phyloP scores from a whole-genome alignment of 805 yeast species.

The Monosporozyma aerobia region DNA sequence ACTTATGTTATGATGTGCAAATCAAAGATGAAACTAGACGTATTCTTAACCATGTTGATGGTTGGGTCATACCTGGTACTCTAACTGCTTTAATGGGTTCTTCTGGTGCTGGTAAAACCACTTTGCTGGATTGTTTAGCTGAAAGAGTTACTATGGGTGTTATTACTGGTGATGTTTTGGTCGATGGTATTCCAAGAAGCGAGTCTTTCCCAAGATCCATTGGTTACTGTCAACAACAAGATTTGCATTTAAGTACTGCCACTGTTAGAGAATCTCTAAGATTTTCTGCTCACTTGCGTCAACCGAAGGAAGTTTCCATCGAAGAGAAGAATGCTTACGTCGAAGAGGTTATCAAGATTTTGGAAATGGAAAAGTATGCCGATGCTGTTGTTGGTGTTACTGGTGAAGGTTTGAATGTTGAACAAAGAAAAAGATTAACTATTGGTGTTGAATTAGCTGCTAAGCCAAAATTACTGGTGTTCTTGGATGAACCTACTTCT shows the following conservation, averaged over 20 bases:
- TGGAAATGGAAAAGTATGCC: constrained; percentile 56
- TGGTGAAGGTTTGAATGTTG: constrained; percentile 61
- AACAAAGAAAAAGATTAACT: constrained; percentile 52
- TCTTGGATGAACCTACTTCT: constrained; percentile 62
- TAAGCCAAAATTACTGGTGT: constrained; percentile 49
- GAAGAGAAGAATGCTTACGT: constrained; percentile 57
- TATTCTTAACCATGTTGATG: constrained; percentile 58
- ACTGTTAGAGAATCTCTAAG: constrained; percentile 67
- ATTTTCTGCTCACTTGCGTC: constrained; percentile 62
- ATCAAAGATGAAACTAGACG: constrained; percentile 53
- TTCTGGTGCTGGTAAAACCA: constrained; percentile 77
- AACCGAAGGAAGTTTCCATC: constrained; percentile 42
- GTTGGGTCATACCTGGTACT: constrained; percentile 79
- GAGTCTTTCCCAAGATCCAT: constrained; percentile 53
- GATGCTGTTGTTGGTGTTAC: constrained; percentile 70
- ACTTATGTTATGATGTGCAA: constrained; percentile 61
- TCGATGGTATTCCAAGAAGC: constrained; percentile 53
- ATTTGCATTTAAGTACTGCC: constrained; percentile 53
- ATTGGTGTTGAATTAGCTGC: constrained; percentile 64
- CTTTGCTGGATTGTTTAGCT: constrained; percentile 60
- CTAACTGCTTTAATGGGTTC: constrained; percentile 72
- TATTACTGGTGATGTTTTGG: constrained; percentile 58
- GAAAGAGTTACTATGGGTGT: constrained; percentile 64
- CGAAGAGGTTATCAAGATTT: constrained; percentile 51
- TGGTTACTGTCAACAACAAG: constrained; percentile 74